A percentile compares a stretch with the other conserved stretches of the same genome.
These are phyloP conservation scores for Hippophae rhamnoides DNA, from an alignment of 306 rosid genomes.

Conservation along the genomic window DNA sequence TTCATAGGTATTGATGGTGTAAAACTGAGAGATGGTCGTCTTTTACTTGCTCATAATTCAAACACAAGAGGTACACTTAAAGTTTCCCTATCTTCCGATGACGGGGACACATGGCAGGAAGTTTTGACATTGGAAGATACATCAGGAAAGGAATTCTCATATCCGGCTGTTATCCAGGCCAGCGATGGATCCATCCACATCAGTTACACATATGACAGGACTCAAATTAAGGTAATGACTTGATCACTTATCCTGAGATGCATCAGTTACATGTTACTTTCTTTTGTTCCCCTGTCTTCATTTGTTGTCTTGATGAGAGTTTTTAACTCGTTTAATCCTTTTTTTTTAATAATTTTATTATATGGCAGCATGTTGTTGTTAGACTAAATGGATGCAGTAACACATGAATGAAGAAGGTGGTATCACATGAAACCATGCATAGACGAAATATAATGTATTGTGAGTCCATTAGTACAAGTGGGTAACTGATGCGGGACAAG, in stretches of 20 bases:
- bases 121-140: conserved; percentile 65
- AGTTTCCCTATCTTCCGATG: conserved; percentile 70
- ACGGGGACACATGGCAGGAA: conserved; percentile 79
- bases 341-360: conserved; percentile 6
- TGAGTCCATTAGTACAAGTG: too few species aligned
- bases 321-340: background rate
- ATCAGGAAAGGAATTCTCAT: conserved; percentile 65
- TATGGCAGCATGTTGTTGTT: conserved; percentile 74
- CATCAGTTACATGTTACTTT: conserved; percentile 6
- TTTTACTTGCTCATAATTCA: conserved; percentile 68
- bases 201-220: conserved; percentile 73
- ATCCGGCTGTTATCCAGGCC: conserved; percentile 86
- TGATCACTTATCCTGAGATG: conserved; percentile 10
- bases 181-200: conserved; percentile 66
- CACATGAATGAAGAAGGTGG: conserved; percentile 17
- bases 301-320: background rate
- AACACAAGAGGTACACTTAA: conserved; percentile 65
- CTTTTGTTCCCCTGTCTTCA: background rate
- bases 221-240: conserved; percentile 68
- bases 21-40: conserved; percentile 68
- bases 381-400: conserved; percentile 29
- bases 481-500: too few species aligned
- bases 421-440: too few species aligned
- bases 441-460: too few species aligned
- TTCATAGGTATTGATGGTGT: conserved; percentile 77